A percentile compares a stretch with the other conserved stretches of the same genome.
These are phyloP conservation scores for Fusarium fracticaudum DNA, from an alignment of 2,329 filamentous ascomycete species.

Conservation along the genomic window DNA sequence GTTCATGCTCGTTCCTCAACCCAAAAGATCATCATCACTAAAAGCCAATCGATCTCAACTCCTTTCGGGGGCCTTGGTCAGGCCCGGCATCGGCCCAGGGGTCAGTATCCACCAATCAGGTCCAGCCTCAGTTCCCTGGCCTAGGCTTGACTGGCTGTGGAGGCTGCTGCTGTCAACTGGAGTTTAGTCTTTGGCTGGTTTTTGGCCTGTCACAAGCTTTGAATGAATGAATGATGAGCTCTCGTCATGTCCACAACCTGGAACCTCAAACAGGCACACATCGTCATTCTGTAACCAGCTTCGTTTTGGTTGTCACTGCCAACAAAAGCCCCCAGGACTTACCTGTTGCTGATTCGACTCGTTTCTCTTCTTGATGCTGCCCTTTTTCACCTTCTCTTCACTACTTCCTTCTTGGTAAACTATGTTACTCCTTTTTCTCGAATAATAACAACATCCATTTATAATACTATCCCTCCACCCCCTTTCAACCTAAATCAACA, in stretches of 20 bases:
- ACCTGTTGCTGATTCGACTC: neutral
- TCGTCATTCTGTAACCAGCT: constrained; percentile 34
- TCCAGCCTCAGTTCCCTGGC: neutral
- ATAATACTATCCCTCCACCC: constrained; percentile 12
- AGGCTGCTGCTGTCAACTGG: constrained; percentile 8
- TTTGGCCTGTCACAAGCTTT: constrained; percentile 30
- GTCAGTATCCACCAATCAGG: constrained; percentile 28
- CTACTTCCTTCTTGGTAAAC: neutral
- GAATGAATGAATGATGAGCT: neutral
- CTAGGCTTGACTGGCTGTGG: neutral
- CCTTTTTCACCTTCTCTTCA: neutral
- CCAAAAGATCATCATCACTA: neutral
- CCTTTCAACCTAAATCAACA: constrained; percentile 11
- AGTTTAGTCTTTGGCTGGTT: neutral
- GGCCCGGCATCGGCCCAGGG: constrained; percentile 15
- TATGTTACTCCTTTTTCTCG: constrained; percentile 14
- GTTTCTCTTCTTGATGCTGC: constrained; percentile 1
- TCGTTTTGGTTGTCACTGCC: constrained; percentile 15
- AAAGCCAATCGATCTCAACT: constrained; percentile 16
- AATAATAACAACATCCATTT: constrained; percentile 1
- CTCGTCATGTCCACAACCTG: neutral
- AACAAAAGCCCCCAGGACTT: neutral
- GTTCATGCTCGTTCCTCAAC: constrained; percentile 7
- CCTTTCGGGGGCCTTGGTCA: neutral
- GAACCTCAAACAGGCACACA: constrained; percentile 33